Conservation (phyloP, 306 rosid genomes). For the Leucaena leucocephala region DNA sequence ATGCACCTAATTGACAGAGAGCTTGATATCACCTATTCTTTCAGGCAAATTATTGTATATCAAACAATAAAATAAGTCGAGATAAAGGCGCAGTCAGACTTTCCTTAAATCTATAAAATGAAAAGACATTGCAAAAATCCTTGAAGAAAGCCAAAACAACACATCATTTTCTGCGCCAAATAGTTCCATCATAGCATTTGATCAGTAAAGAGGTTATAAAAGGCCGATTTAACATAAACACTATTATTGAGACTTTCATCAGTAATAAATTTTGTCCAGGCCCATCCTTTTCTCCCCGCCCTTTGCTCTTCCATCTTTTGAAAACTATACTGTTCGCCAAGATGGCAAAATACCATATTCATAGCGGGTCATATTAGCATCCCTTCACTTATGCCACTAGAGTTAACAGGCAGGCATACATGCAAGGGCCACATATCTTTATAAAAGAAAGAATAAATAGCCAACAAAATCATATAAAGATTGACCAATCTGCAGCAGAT, state of each 20-base stretch:
- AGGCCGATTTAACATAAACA: not conserved
- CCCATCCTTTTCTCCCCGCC: not conserved
- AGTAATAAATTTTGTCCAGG: not conserved
- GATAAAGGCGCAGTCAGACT: constrained; percentile 12
- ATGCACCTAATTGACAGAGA: constrained; percentile 68
- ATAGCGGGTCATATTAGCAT: constrained; percentile 15
- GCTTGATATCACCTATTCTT: constrained; percentile 29
- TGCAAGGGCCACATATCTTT: not conserved
- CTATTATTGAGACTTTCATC: not conserved
- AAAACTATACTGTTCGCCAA: not conserved
- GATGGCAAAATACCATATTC: constrained; percentile 22
- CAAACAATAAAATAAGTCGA: constrained; percentile 16
- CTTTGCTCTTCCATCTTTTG: not conserved
- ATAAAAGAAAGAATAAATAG: not conserved
- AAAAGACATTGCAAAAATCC: not conserved
- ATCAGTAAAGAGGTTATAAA: not conserved
- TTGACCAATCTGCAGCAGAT: constrained; percentile 31
- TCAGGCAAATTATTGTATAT: constrained; percentile 15
- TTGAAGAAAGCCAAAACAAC: not conserved
- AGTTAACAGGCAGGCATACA: not conserved
- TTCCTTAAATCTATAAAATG: not conserved
- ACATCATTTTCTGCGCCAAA: constrained; percentile 1
- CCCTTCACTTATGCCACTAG: not conserved
- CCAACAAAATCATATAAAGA: constrained; percentile 19
- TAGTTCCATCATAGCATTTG: not conserved